A percentile compares a stretch with the other conserved stretches of the same genome.
These are phyloP conservation scores for Durio zibethinus DNA, from an alignment of 345 rosid species.

Conservation along the genomic window DNA sequence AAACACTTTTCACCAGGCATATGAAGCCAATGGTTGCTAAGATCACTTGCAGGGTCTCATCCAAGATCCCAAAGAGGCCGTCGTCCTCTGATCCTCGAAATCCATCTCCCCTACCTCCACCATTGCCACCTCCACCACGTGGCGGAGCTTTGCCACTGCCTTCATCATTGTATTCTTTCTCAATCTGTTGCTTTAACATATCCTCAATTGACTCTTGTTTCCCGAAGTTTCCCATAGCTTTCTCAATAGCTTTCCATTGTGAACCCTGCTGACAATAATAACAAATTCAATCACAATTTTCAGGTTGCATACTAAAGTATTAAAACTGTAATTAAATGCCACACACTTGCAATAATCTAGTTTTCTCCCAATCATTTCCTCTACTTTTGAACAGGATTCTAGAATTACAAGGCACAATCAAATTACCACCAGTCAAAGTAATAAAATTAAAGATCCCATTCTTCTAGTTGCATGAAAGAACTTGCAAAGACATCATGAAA, in stretches of 20 bases:
- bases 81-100: constrained; percentile 47
- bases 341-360: not conserved
- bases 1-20: constrained; percentile 43
- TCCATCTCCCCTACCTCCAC: constrained; percentile 32
- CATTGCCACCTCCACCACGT: constrained; percentile 43
- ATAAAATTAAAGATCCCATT: not conserved
- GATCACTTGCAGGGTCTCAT: constrained; percentile 63
- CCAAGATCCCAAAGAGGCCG: constrained; percentile 41
- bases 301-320: not conserved
- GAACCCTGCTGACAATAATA: constrained; percentile 38
- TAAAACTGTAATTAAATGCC: not conserved
- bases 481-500: not conserved
- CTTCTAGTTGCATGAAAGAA: not conserved
- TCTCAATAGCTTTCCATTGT: constrained; percentile 35
- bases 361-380: not conserved
- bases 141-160: constrained; percentile 46
- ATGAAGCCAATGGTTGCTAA: constrained; percentile 62
- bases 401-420: not conserved
- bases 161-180: constrained; percentile 49
- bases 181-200: constrained; percentile 56
- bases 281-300: not conserved
- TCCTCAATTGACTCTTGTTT: constrained; percentile 59
- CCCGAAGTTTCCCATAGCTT: constrained; percentile 52
- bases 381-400: not conserved
- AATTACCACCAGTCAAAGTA: not conserved